Evolutionary conservation across 306 rosid genomes (phyloP).

Genomic region (Castanea sativa): DNA sequence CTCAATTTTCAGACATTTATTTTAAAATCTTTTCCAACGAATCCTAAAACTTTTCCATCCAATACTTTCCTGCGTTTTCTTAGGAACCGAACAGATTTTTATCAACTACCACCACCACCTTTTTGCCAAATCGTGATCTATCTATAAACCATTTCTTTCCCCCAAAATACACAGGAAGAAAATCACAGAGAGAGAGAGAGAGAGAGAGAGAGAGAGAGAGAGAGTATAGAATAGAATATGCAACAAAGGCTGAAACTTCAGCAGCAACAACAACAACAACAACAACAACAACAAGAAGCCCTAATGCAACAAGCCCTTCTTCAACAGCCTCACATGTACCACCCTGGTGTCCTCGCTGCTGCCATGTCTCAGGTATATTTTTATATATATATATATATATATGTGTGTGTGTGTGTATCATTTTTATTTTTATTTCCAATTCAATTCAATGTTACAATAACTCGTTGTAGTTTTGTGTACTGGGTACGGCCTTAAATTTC

Average conservation of each 20-base stretch:
- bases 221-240: slow-evolving; percentile 38
- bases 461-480: too few species aligned
- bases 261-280: slow-evolving; percentile 64
- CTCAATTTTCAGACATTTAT: background rate
- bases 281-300: slow-evolving; percentile 36
- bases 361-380: slow-evolving; percentile 59
- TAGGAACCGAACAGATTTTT: slow-evolving; percentile 20
- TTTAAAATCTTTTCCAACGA: background rate
- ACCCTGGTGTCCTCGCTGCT: slow-evolving; percentile 74
- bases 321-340: slow-evolving; percentile 73
- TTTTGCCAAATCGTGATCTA: slow-evolving; percentile 14
- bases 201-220: background rate
- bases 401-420: background rate
- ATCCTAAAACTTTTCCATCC: background rate
- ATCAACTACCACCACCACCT: background rate
- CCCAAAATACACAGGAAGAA: background rate
- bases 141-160: background rate
- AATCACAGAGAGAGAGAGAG: background rate
- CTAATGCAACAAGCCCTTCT: slow-evolving; percentile 77
- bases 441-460: background rate
- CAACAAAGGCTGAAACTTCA: slow-evolving; percentile 62
- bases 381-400: background rate
- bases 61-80: slow-evolving; percentile 1
- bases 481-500: too few species aligned
- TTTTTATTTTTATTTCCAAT: background rate